Evolutionary conservation across 768 basidiomycete genomes (phyloP).

Genomic region (Gymnopilus junonius): DNA sequence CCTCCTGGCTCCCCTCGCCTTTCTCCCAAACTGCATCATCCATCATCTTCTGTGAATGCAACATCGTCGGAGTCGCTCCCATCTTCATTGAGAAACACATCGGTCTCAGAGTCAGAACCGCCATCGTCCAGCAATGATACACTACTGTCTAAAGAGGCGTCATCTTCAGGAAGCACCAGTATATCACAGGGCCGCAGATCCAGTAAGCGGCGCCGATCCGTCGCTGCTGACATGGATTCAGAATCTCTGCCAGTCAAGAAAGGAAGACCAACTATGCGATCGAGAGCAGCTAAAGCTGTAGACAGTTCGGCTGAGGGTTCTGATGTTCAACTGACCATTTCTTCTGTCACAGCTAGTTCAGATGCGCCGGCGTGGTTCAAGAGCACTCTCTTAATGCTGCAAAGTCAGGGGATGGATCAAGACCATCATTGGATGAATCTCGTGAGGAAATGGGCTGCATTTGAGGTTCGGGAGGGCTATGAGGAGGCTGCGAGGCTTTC

Average conservation of each 20-base stretch:
- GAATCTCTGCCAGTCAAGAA: not conserved
- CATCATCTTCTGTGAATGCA: not conserved
- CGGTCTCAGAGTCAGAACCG: too few relatives aligned
- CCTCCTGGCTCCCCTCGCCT: not conserved
- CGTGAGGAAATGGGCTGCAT: not conserved
- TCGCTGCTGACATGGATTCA: not conserved
- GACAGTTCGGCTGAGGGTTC: not conserved
- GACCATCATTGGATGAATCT: not conserved
- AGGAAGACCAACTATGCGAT: not conserved
- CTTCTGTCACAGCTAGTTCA: not conserved
- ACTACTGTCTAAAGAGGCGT: not conserved
- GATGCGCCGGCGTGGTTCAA: not conserved
- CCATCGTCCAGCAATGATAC: too few relatives aligned
- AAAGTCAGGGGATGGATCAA: not conserved
- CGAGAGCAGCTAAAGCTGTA: too few relatives aligned
- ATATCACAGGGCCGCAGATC: not conserved
- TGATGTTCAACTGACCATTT: not conserved
- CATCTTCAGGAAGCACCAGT: not conserved
- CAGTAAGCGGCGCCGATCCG: not conserved
- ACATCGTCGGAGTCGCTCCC: not conserved
- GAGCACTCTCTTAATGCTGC: not conserved
- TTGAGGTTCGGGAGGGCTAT: not conserved
- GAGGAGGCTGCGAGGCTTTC: not conserved
- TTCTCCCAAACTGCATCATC: not conserved
- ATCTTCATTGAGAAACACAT: not conserved